phyloP scores from a whole-genome alignment of 768 basidiomycete species.

The Pleurotus salmoneostramineus region DNA sequence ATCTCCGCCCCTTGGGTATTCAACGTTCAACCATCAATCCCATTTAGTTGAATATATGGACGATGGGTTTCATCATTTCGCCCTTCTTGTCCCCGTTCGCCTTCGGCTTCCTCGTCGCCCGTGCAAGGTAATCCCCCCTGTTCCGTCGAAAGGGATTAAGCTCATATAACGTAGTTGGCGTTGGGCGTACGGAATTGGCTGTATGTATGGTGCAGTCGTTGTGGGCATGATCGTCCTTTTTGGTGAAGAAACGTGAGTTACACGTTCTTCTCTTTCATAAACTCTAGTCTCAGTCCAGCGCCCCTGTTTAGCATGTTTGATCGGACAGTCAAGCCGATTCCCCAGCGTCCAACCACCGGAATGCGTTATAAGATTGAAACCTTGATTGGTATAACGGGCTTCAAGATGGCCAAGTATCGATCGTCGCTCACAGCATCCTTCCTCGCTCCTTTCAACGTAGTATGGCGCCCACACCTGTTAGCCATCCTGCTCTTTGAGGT shows the following conservation, averaged over 20 bases:
- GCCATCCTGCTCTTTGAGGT: conserved; percentile 38
- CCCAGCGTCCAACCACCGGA: conserved; percentile 23
- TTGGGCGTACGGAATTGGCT: conserved; percentile 47
- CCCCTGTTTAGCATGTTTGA: conserved; percentile 32
- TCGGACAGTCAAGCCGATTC: conserved; percentile 31
- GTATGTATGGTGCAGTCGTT: conserved; percentile 37
- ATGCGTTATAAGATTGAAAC: conserved; percentile 36
- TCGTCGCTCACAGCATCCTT: conserved; percentile 30
- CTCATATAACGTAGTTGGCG: conserved; percentile 23
- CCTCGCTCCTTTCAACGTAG: conserved; percentile 30
- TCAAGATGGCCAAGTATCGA: conserved; percentile 38
- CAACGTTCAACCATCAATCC: neutral
- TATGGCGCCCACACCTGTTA: conserved; percentile 47
- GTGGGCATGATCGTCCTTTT: conserved; percentile 37
- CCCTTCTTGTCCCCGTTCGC: conserved; percentile 44
- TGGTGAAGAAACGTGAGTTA: conserved; percentile 42
- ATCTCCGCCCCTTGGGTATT: neutral
- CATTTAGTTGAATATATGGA: conserved; percentile 39
- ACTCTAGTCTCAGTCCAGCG: neutral
- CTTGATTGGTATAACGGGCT: conserved; percentile 39
- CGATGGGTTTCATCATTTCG: conserved; percentile 46
- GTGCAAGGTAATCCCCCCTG: conserved; percentile 17
- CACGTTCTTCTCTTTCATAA: neutral
- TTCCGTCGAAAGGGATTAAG: neutral
- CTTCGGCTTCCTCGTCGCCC: conserved; percentile 45